These are phyloP conservation scores for Alloascoidea hylecoeti DNA, from an alignment of 805 yeast genomes.

Conservation along the genomic window DNA sequence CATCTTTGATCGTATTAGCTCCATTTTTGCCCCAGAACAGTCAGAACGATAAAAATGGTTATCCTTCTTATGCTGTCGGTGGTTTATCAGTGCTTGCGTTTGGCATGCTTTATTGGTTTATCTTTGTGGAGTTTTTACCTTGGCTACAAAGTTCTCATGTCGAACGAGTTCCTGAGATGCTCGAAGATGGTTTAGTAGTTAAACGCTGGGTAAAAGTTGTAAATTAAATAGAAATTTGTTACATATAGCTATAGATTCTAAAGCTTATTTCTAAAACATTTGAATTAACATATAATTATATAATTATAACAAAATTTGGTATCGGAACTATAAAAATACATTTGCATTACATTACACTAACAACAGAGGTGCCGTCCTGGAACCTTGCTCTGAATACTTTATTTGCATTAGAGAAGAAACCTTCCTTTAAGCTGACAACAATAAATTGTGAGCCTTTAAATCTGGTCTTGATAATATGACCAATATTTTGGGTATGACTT, in stretches of 20 bases:
- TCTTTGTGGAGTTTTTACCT: constrained; percentile 10
- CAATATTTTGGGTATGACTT: constrained; percentile 95
- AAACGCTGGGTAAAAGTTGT: constrained; percentile 11
- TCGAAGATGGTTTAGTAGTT: constrained; percentile 12
- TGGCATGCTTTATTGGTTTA: constrained; percentile 13
- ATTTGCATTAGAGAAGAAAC: constrained; percentile 96
- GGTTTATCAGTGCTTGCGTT: constrained; percentile 10
- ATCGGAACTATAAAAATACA: too few species aligned
- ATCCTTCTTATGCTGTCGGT: constrained; percentile 12
- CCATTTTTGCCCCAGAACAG: constrained; percentile 2
- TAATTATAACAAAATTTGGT: too few species aligned
- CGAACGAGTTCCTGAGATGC: constrained; percentile 3
- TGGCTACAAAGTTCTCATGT: constrained; percentile 7
- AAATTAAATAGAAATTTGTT: too few species aligned
- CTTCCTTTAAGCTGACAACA: constrained; percentile 93
- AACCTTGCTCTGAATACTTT: constrained; percentile 86
- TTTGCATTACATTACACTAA: constrained; percentile 52
- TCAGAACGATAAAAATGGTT: neutral
- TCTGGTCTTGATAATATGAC: constrained; percentile 87
- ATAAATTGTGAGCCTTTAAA: constrained; percentile 94
- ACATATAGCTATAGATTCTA: too few species aligned
- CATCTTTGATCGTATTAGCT: constrained; percentile 3
- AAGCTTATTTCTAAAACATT: too few species aligned
- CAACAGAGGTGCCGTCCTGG: constrained; percentile 94
- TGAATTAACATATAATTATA: too few species aligned